Evolutionary conservation across 768 basidiomycete genomes (phyloP).

Genomic region (Pisolithus orientalis): DNA sequence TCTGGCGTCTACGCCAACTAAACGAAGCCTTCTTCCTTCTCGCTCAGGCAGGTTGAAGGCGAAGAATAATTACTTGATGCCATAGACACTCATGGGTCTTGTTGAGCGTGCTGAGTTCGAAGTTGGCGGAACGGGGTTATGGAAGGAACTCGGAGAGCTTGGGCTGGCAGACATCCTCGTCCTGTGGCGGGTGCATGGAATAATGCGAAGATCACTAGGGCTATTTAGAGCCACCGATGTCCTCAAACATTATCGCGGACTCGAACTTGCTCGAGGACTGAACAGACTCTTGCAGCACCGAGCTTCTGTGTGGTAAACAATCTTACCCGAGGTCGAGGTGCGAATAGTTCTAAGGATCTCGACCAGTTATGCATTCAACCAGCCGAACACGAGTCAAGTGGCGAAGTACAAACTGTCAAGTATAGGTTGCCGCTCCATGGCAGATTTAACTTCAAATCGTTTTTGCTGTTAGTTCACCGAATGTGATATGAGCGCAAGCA

Average conservation of each 20-base stretch:
- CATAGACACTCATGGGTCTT: conserved; percentile 44
- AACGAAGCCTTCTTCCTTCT: conserved; percentile 52
- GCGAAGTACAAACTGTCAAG: conserved; percentile 46
- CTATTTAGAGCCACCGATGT: conserved; percentile 60
- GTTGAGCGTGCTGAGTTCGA: conserved; percentile 51
- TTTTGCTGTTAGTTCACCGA: too few relatives aligned
- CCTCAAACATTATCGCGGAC: conserved; percentile 62
- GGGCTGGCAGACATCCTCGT: conserved; percentile 64
- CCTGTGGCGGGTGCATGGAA: not conserved
- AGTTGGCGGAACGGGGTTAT: conserved; percentile 48
- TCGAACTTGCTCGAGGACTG: conserved; percentile 46
- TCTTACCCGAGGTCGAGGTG: not conserved
- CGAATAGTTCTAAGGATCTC: not conserved
- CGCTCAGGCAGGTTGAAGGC: conserved; percentile 49
- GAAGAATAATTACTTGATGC: conserved; percentile 52
- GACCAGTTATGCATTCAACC: conserved; percentile 65
- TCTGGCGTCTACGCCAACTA: conserved; percentile 42
- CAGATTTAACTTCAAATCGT: too few relatives aligned
- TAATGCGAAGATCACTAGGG: conserved; percentile 37
- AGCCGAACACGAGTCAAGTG: conserved; percentile 71
- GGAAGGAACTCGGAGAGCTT: conserved; percentile 50
- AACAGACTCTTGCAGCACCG: conserved; percentile 51
- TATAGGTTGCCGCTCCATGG: too few relatives aligned
- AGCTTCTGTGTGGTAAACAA: conserved; percentile 47
- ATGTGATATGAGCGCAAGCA: too few relatives aligned